A percentile compares a stretch with the other conserved stretches of the same genome.
These are phyloP conservation scores for Marasmius tenuissimus DNA, from an alignment of 1,284 basidiomycete species.

Conservation along the genomic window DNA sequence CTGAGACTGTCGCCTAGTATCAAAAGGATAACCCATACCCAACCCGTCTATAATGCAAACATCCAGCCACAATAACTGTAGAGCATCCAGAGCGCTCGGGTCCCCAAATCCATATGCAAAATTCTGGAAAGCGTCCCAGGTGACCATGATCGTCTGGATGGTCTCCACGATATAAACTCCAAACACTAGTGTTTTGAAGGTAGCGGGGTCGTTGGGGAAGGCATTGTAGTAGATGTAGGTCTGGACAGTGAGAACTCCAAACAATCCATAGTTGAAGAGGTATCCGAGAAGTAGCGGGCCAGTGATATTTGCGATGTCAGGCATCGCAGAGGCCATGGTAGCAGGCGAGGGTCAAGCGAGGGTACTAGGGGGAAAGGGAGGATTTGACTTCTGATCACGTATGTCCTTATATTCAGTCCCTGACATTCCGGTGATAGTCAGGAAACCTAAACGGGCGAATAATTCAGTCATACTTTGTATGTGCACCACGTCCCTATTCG, in stretches of 20 bases:
- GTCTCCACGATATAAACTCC: neutral
- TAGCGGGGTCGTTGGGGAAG: neutral
- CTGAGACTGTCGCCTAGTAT: neutral
- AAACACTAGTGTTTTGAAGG: constrained; percentile 1
- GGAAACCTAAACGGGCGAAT: too few species aligned
- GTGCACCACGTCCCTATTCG: too few species aligned
- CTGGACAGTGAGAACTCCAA: constrained; percentile 3
- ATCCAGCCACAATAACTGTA: neutral
- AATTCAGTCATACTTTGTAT: too few species aligned
- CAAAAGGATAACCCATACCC: neutral
- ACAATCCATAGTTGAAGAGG: neutral
- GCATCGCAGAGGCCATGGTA: neutral
- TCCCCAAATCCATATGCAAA: neutral
- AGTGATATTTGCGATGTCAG: neutral
- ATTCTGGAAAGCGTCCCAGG: neutral
- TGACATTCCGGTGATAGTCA: too few species aligned
- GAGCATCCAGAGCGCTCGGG: neutral
- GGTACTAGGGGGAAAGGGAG: too few species aligned
- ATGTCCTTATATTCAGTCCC: too few species aligned
- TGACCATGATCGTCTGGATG: neutral
- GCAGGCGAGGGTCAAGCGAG: neutral
- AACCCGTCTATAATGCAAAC: neutral
- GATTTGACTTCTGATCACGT: too few species aligned
- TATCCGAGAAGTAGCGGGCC: constrained; percentile 1
- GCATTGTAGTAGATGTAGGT: constrained; percentile 5